Percentiles rank a stretch among this genome's conserved stretches.
Conservation (phyloP, 1,284 basidiomycete species). For the Tetrapyrgos nigripes region DNA sequence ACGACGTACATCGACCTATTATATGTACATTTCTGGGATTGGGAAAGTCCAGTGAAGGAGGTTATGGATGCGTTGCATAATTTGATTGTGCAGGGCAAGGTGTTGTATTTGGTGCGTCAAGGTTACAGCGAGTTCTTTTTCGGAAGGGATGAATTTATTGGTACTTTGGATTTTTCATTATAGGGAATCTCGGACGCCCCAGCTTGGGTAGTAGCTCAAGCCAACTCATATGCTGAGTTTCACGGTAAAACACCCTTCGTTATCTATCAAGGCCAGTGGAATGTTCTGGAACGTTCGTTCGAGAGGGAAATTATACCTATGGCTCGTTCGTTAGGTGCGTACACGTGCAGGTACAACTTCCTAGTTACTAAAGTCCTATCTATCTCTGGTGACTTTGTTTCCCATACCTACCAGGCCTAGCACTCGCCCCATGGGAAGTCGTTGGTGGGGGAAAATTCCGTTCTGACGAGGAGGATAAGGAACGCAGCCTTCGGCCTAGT, state of each 20-base stretch:
- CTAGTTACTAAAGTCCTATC: neutral
- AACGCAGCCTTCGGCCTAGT: no score
- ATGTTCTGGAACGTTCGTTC: conserved; percentile 49
- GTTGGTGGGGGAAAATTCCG: conserved; percentile 44
- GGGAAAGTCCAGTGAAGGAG: conserved; percentile 46
- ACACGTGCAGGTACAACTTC: neutral
- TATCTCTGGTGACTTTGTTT: neutral
- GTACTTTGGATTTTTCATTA: neutral
- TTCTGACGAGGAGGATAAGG: conserved; percentile 39
- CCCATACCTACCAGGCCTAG: conserved; percentile 30
- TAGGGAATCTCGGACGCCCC: conserved; percentile 46
- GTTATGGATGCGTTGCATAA: conserved; percentile 50
- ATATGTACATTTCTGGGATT: conserved; percentile 39
- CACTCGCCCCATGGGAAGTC: conserved; percentile 29
- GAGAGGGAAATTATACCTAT: conserved; percentile 63
- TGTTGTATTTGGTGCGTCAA: conserved; percentile 46
- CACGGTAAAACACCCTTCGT: conserved; percentile 55
- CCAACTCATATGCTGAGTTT: conserved; percentile 44
- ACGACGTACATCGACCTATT: conserved; percentile 12
- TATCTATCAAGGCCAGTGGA: conserved; percentile 63
- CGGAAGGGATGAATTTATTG: neutral
- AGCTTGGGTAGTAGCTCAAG: conserved; percentile 44
- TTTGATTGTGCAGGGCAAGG: conserved; percentile 48
- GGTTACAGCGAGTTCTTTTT: neutral
- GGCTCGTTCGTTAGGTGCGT: conserved; percentile 33